Evolutionary conservation across 495 filamentous ascomycete species (phyloP).

Genomic region (Penicillium silybi): DNA sequence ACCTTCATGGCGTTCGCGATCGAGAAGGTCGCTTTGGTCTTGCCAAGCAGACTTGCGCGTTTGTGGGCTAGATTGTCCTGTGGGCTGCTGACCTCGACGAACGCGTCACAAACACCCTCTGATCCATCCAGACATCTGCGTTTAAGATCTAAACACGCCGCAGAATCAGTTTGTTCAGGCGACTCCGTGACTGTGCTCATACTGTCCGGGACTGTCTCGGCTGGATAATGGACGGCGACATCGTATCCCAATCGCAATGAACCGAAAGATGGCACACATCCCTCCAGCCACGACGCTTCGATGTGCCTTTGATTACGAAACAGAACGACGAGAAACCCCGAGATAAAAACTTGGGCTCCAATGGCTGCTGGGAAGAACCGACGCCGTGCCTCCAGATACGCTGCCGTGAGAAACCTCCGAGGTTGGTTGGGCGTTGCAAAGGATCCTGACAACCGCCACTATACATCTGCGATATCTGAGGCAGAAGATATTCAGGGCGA

Average conservation of each 20-base stretch:
- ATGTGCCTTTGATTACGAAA: conserved; percentile 13
- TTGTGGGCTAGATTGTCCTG: conserved; percentile 2
- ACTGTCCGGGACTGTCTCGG: conserved; percentile 2
- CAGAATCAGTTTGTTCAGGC: background rate
- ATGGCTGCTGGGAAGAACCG: conserved; percentile 14
- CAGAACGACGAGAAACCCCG: conserved; percentile 18
- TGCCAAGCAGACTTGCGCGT: background rate
- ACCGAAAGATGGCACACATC: conserved; percentile 15
- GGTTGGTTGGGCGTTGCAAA: conserved; percentile 6
- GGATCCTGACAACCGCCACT: conserved; percentile 14
- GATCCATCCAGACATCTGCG: conserved; percentile 10
- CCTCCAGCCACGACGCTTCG: conserved; percentile 17
- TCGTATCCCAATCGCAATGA: conserved; percentile 15
- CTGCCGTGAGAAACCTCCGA: conserved; percentile 9
- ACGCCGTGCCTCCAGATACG: conserved; percentile 8
- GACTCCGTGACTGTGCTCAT: conserved; percentile 7
- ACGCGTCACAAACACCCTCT: conserved; percentile 12
- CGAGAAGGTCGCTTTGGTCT: conserved; percentile 5
- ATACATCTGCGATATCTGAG: conserved; percentile 10
- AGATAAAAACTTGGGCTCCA: conserved; percentile 15
- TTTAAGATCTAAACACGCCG: conserved; percentile 13
- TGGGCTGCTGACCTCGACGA: conserved; percentile 9
- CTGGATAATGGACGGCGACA: conserved; percentile 11
- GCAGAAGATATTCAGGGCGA: conserved; percentile 11
- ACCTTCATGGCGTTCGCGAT: conserved; percentile 6